Percentiles rank a stretch among this genome's conserved stretches.
Evolutionary conservation across 805 yeast genomes (phyloP).

Genomic region (Ogataea parapolymorpha): DNA sequence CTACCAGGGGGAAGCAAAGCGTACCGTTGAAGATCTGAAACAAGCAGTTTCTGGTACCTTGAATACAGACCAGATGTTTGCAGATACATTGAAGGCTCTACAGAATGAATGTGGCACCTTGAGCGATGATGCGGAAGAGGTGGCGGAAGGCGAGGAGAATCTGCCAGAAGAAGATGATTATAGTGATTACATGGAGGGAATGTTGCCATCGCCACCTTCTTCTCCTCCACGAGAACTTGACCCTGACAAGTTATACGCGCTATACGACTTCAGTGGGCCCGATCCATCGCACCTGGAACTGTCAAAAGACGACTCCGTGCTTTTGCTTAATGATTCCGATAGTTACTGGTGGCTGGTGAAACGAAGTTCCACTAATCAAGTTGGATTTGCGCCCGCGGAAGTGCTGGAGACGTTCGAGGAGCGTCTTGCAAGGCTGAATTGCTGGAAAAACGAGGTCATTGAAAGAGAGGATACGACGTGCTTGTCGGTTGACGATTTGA

Average conservation of each 20-base stretch:
- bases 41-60: constrained; percentile 18
- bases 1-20: constrained; percentile 7
- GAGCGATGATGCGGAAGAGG: constrained; percentile 2
- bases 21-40: constrained; percentile 12
- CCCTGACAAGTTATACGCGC: constrained; percentile 79
- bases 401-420: constrained; percentile 89
- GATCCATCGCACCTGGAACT: constrained; percentile 89
- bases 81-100: constrained; percentile 7
- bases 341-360: constrained; percentile 95
- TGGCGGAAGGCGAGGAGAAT: constrained; percentile 12
- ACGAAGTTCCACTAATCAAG: constrained; percentile 37
- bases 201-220: constrained; percentile 63
- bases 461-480: constrained; percentile 35
- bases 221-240: constrained; percentile 80
- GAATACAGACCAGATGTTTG: constrained; percentile 23
- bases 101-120: not conserved
- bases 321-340: constrained; percentile 81
- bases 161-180: constrained; percentile 30
- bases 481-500: constrained; percentile 26
- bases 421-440: constrained; percentile 84
- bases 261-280: constrained; percentile 85
- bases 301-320: constrained; percentile 75
- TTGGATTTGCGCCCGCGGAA: constrained; percentile 97
- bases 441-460: constrained; percentile 83
- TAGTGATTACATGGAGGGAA: constrained; percentile 41